Conservation (phyloP, 495 filamentous ascomycete species). For the Staphylotrichum tortipilum region DNA sequence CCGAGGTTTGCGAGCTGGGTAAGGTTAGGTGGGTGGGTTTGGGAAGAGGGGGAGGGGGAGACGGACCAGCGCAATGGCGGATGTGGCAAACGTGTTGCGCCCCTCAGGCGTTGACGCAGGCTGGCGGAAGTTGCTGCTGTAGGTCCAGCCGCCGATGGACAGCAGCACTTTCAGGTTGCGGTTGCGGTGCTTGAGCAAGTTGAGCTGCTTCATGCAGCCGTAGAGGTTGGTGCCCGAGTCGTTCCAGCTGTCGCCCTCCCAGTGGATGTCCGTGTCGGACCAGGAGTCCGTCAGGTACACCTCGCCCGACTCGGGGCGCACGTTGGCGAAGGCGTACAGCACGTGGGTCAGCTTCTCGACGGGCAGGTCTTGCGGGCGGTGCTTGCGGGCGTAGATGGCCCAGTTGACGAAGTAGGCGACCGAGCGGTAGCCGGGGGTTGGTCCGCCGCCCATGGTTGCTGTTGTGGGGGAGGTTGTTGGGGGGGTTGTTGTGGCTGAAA, state of each 20-base stretch:
- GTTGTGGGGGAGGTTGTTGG: conserved; percentile 2
- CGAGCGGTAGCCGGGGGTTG: conserved; percentile 46
- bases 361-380: conserved; percentile 80
- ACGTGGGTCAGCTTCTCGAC: conserved; percentile 84
- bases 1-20: conserved; percentile 34
- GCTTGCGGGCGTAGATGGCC: conserved; percentile 88
- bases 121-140: conserved; percentile 73
- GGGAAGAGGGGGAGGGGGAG: not conserved
- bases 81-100: conserved; percentile 57
- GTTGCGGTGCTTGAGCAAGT: conserved; percentile 78
- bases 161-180: conserved; percentile 85
- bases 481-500: not conserved
- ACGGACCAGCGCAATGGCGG: conserved; percentile 50
- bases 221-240: conserved; percentile 68
- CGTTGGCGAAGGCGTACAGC: conserved; percentile 66
- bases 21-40: not conserved
- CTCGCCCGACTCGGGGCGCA: conserved; percentile 55
- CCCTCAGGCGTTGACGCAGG: conserved; percentile 59
- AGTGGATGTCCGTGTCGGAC: conserved; percentile 87
- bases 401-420: conserved; percentile 88
- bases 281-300: conserved; percentile 71
- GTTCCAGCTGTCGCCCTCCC: conserved; percentile 68
- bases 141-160: conserved; percentile 95
- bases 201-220: conserved; percentile 89
- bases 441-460: conserved; percentile 38